Evolutionary conservation across 2,329 filamentous ascomycete genomes (phyloP).

Genomic region (Dactylellina cionopaga): DNA sequence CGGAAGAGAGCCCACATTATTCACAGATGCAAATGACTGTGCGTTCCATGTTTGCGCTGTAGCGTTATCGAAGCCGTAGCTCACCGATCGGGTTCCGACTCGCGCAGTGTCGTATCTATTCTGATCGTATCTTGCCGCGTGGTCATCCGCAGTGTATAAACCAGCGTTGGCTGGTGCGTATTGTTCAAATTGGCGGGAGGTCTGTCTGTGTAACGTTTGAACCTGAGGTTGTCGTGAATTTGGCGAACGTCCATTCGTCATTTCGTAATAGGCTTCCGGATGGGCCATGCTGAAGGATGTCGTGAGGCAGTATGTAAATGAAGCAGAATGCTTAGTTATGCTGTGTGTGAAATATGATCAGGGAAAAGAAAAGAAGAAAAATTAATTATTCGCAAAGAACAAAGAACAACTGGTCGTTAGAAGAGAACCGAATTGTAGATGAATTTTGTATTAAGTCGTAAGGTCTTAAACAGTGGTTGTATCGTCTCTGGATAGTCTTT

Average conservation of each 20-base stretch:
- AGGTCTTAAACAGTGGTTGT: conserved; percentile 28
- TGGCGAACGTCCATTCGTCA: conserved; percentile 58
- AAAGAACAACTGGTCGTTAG: conserved; percentile 12
- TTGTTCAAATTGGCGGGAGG: conserved; percentile 80
- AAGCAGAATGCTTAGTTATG: conserved; percentile 3
- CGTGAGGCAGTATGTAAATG: background rate
- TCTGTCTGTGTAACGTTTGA: conserved; percentile 74
- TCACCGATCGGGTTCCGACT: conserved; percentile 71
- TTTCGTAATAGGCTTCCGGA: conserved; percentile 58
- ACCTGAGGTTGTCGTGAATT: conserved; percentile 55
- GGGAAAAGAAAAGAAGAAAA: background rate
- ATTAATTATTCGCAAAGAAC: conserved; percentile 18
- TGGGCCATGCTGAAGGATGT: conserved; percentile 33
- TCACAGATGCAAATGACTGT: conserved; percentile 74
- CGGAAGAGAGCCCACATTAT: conserved; percentile 71
- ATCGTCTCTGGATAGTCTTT: conserved; percentile 32
- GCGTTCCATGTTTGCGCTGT: conserved; percentile 83
- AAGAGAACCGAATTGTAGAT: conserved; percentile 16
- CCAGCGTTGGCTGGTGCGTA: conserved; percentile 73
- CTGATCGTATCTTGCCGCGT: conserved; percentile 64
- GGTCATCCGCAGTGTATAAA: conserved; percentile 77
- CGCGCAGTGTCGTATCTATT: conserved; percentile 67
- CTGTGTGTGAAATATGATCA: background rate
- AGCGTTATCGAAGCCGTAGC: conserved; percentile 73
- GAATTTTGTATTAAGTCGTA: conserved; percentile 20